Evolutionary conservation across 2,329 filamentous ascomycete species (phyloP), one percentile per base, ranked within the genome.

Genomic region (Aureobasidium sp.): DNA sequence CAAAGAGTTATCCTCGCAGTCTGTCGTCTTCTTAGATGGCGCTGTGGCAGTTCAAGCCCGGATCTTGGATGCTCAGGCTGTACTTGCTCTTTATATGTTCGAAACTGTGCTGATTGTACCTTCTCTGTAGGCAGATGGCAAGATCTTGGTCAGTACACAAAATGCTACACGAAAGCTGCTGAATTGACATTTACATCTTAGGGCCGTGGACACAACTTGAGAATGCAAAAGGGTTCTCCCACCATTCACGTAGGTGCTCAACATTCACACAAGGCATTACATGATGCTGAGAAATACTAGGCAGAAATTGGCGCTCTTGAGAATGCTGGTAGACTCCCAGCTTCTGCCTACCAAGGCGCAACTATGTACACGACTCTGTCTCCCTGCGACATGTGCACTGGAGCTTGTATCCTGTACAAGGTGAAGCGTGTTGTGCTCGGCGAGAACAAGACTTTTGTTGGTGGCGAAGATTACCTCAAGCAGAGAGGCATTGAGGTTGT

Each of bases 331-430:
- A 83, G 88, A 42, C 81, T 90, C 27, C 85, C 86, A 36, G 87
- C 87, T 16, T 82, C 82, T 1, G 81, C 82, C 6, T 91, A 91
- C 73, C 80, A 81, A 66, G 85, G 85, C 34, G 57, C 57, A 8
- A 63, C 63, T 54, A 91, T 92, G 87, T 92, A 89, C 75, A 92
- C 89, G 3, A 91, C 88, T 0, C 77, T 92, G 7, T 89, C 86
- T 3, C 89, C 88, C 0, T 92, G 89, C 72, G 87, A 90, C 70
- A 91, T 91, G 88, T 92, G 86, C 73, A 90, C 88, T 4, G 88
- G 89, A 9, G 87, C 88, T 3, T 91, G 88, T 68, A 77, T 92
- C 63, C 79, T 91, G 63, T 92, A 91, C 78, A 87, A 87, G 68
- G 82, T 92, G 62, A 79, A 81, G 50, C 81, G 88, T 27, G 87